phyloP scores from a whole-genome alignment of 306 rosid genomes.

The Pueraria montana region DNA sequence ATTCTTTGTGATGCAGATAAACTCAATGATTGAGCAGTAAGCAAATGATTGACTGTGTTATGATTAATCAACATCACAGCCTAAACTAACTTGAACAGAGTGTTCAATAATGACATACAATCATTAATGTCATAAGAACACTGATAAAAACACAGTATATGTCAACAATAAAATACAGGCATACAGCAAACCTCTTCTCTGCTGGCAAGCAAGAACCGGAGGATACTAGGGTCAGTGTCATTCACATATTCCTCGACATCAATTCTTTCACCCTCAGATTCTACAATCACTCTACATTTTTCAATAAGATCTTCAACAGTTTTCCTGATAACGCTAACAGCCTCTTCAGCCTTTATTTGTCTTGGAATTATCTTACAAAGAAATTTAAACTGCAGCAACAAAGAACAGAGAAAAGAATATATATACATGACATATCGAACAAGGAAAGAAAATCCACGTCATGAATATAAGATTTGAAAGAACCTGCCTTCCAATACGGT shows the following conservation, averaged over 20 bases:
- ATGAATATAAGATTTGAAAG: constrained; percentile 30
- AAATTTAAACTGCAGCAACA: constrained; percentile 66
- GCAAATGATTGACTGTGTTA: constrained; percentile 1
- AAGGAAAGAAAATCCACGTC: constrained; percentile 4
- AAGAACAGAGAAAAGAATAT: constrained; percentile 9
- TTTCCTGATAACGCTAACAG: constrained; percentile 73
- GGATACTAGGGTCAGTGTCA: constrained; percentile 90
- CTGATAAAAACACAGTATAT: constrained; percentile 28
- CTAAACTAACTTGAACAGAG: constrained; percentile 6
- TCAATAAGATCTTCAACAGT: constrained; percentile 91
- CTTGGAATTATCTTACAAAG: constrained; percentile 88
- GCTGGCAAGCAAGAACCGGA: constrained; percentile 92
- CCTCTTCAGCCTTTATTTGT: constrained; percentile 90
- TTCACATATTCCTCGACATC: constrained; percentile 86
- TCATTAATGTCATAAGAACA: constrained; percentile 10
- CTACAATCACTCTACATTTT: constrained; percentile 91
- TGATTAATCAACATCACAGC: constrained; percentile 8
- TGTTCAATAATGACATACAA: constrained; percentile 12
- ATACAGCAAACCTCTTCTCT: constrained; percentile 79
- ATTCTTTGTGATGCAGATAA: too few species aligned
- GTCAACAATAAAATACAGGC: constrained; percentile 3
- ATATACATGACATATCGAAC: constrained; percentile 2
- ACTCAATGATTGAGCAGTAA: too few species aligned
- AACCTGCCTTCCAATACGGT: constrained; percentile 92
- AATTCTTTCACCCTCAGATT: constrained; percentile 89